phyloP scores from a whole-genome alignment of 345 rosid species.

The Heritiera littoralis region DNA sequence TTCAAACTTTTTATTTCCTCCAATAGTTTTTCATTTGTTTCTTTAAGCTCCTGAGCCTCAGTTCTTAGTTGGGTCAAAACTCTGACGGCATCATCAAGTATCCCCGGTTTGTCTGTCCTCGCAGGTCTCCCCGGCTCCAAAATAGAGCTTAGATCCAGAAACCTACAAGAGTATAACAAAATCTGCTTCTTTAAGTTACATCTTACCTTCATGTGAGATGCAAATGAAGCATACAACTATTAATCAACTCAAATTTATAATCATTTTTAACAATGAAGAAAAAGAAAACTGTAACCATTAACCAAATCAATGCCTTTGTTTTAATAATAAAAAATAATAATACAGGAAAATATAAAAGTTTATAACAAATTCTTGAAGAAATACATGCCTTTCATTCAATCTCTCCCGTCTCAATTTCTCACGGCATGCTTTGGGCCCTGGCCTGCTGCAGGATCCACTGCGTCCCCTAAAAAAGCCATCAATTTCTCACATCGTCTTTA shows the following conservation, averaged over 20 bases:
- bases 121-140: constrained; percentile 81
- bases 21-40: constrained; percentile 68
- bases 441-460: constrained; percentile 34
- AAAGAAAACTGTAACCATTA: background rate
- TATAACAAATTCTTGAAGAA: background rate
- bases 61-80: constrained; percentile 74
- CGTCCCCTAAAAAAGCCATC: constrained; percentile 29
- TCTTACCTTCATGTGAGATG: background rate
- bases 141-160: constrained; percentile 71
- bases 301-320: background rate
- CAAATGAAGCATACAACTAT: background rate
- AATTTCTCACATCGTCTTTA: constrained; percentile 5
- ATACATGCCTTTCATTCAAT: constrained; percentile 69
- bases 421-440: constrained; percentile 74
- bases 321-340: background rate
- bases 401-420: constrained; percentile 88
- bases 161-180: constrained; percentile 45
- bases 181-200: background rate
- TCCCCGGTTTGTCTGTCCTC: constrained; percentile 81
- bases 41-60: constrained; percentile 77
- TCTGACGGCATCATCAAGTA: constrained; percentile 82
- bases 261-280: background rate
- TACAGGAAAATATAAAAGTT: background rate
- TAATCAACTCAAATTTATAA: background rate
- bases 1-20: constrained; percentile 81